These are phyloP conservation scores for Calonectria leucothoes DNA, from an alignment of 2,329 filamentous ascomycete genomes.

Conservation along the genomic window DNA sequence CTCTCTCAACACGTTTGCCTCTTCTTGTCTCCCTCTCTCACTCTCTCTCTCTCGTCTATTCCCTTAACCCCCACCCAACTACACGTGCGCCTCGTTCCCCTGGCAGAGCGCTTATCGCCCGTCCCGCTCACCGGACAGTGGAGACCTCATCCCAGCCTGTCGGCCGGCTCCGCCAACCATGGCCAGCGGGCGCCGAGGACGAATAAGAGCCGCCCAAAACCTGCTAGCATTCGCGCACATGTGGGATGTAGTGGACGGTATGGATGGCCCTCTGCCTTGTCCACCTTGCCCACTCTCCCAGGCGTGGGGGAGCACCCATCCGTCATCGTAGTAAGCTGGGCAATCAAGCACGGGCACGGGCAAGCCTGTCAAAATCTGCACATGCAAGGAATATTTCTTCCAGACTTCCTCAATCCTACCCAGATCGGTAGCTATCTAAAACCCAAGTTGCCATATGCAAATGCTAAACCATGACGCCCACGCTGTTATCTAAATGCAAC, in stretches of 20 bases:
- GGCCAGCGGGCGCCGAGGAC: constrained; percentile 23
- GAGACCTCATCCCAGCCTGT: constrained; percentile 2
- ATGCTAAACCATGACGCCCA: constrained; percentile 14
- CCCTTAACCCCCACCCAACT: neutral
- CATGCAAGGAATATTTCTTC: constrained; percentile 19
- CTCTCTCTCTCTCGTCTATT: neutral
- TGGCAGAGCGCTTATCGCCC: constrained; percentile 18
- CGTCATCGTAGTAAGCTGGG: neutral
- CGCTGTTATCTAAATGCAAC: constrained; percentile 21
- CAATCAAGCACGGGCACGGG: neutral
- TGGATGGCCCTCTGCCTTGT: neutral
- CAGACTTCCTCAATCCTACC: constrained; percentile 20
- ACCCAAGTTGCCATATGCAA: constrained; percentile 10
- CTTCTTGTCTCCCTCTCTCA: too few species aligned
- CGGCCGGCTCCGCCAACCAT: constrained; percentile 41
- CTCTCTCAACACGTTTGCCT: too few species aligned
- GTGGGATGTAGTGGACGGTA: constrained; percentile 1
- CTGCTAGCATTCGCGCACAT: neutral
- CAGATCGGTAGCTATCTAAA: constrained; percentile 15
- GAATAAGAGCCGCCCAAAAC: neutral
- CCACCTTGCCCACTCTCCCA: neutral
- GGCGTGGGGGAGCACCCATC: neutral
- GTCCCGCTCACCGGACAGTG: constrained; percentile 12
- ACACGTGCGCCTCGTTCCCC: neutral
- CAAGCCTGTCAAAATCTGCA: constrained; percentile 12